Conservation (phyloP, 495 filamentous ascomycete species). For the Xanthoparmelia taractica region DNA sequence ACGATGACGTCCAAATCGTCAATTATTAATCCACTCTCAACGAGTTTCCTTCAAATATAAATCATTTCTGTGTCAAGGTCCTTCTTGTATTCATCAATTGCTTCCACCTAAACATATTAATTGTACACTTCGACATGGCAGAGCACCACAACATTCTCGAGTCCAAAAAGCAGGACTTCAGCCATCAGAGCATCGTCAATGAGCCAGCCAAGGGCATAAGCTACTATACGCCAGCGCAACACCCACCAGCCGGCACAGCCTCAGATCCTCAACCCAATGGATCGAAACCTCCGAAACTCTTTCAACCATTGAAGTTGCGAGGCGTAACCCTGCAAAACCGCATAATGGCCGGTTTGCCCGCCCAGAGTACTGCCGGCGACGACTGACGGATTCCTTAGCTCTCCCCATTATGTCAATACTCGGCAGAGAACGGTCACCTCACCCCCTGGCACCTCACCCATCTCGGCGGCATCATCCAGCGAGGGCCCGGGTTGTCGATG, state of each 20-base stretch:
- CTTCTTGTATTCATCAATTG: not conserved
- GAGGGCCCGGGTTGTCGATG: conserved; percentile 61
- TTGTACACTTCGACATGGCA: conserved; percentile 5
- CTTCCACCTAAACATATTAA: not conserved
- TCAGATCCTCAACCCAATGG: conserved; percentile 51
- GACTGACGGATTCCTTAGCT: conserved; percentile 24
- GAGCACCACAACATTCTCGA: conserved; percentile 25
- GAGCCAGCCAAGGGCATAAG: conserved; percentile 46
- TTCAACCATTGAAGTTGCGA: conserved; percentile 53
- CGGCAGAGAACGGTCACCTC: conserved; percentile 53
- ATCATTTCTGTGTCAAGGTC: too few relatives aligned
- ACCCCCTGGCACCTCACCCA: conserved; percentile 57
- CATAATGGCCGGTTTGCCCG: conserved; percentile 38
- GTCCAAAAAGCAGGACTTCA: conserved; percentile 22
- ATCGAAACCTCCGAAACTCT: conserved; percentile 57
- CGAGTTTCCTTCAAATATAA: not conserved
- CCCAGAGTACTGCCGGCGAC: not conserved
- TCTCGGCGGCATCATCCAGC: conserved; percentile 50
- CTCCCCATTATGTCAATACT: conserved; percentile 64
- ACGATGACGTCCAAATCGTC: too few relatives aligned
- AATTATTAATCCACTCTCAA: too few relatives aligned
- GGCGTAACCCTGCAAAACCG: conserved; percentile 55
- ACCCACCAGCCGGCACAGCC: conserved; percentile 57
- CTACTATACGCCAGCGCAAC: conserved; percentile 63
- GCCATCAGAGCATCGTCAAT: conserved; percentile 29